These are phyloP conservation scores for Macrolepiota dolichaula DNA, from an alignment of 768 basidiomycete species.

Conservation along the genomic window DNA sequence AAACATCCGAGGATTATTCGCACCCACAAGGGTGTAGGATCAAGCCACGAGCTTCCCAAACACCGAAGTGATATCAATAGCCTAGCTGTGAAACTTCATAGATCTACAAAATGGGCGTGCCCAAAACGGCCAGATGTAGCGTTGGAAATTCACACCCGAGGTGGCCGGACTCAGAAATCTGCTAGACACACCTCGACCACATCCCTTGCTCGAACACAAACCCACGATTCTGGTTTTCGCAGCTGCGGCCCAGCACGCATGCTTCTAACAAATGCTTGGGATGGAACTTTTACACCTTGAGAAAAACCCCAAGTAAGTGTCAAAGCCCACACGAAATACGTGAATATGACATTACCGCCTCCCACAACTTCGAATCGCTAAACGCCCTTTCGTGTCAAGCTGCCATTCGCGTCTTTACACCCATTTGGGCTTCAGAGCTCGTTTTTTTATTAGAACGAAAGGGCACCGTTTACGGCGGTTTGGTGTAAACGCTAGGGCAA, in stretches of 20 bases:
- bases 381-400: slow-evolving; percentile 13
- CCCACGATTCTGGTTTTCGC: neutral
- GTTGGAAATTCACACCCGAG: neutral
- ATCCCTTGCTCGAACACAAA: neutral
- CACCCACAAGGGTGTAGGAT: neutral
- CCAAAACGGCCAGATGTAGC: neutral
- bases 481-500: slow-evolving; percentile 18
- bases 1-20: slow-evolving; percentile 4
- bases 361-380: neutral
- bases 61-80: neutral
- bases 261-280: neutral
- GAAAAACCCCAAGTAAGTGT: slow-evolving; percentile 1
- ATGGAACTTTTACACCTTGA: neutral
- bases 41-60: neutral
- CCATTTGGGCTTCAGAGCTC: slow-evolving; percentile 15
- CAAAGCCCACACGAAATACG: neutral
- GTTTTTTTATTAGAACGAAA: slow-evolving; percentile 2
- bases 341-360: neutral
- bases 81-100: neutral
- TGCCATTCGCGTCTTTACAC: slow-evolving; percentile 18
- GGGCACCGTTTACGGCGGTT: slow-evolving; percentile 18
- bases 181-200: neutral
- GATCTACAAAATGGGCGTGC: neutral
- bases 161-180: neutral
- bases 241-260: neutral